Percentiles rank a stretch among this genome's conserved stretches.
Evolutionary conservation across 164 flowering plant genomes (phyloP).

Genomic region (Macadamia tetraphylla): DNA sequence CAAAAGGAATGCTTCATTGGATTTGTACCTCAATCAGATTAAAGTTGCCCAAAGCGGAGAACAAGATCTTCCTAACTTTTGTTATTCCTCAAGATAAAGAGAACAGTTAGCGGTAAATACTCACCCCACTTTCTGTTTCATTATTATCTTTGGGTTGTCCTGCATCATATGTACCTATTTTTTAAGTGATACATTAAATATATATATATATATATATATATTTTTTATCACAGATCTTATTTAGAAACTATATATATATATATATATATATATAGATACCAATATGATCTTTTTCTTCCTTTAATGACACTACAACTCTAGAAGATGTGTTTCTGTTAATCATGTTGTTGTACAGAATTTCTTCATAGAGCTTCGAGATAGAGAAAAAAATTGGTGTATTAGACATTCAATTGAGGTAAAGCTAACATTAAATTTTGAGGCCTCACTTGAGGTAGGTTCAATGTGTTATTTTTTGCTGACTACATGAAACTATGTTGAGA

Average conservation of each 20-base stretch:
- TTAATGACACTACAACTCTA: not conserved
- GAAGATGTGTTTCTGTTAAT: not conserved
- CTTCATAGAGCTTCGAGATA: conserved; percentile 75
- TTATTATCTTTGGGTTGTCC: not conserved
- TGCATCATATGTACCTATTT: not conserved
- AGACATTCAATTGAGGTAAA: conserved; percentile 64
- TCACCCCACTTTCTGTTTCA: not conserved
- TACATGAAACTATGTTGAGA: not conserved
- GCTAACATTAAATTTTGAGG: conserved; percentile 60
- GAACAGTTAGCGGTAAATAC: conserved; percentile 53
- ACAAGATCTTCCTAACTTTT: conserved; percentile 66
- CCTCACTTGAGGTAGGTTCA: conserved; percentile 45
- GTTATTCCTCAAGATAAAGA: conserved; percentile 85
- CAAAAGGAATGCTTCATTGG: no score
- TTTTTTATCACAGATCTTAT: not conserved
- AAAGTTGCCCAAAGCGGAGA: conserved; percentile 47
- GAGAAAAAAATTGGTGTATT: conserved; percentile 69
- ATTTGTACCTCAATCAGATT: no score
- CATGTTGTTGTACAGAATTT: conserved; percentile 29
- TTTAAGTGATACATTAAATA: no score
- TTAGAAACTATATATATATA: not conserved
- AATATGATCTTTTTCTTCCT: no score
- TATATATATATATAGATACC: not conserved
- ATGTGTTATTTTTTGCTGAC: not conserved
- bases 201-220: no score